These are phyloP conservation scores for Penicillium subrubescens DNA, from an alignment of 495 filamentous ascomycete species.

Conservation along the genomic window DNA sequence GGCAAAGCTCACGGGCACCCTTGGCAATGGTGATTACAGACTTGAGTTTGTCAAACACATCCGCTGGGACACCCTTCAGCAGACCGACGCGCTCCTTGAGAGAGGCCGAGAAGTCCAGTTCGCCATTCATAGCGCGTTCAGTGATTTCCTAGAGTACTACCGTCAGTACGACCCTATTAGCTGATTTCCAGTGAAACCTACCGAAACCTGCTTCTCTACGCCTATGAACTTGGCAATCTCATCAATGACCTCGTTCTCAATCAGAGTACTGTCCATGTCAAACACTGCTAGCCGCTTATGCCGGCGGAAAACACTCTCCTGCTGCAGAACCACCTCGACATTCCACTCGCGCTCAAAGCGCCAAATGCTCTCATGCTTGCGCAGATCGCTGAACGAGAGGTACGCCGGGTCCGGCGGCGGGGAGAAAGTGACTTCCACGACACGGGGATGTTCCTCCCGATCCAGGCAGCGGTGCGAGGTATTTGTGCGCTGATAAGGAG, in stretches of 20 bases:
- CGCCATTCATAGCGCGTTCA: conserved; percentile 90
- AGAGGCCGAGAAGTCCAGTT: conserved; percentile 87
- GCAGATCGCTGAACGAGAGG: conserved; percentile 66
- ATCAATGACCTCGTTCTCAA: conserved; percentile 95
- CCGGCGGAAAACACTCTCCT: conserved; percentile 69
- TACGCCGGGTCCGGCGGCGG: conserved; percentile 68
- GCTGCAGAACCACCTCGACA: conserved; percentile 75
- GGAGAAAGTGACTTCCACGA: conserved; percentile 71
- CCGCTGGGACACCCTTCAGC: conserved; percentile 74
- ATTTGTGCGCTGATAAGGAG: conserved; percentile 58
- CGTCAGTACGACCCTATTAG: conserved; percentile 11
- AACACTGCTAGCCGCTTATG: conserved; percentile 86
- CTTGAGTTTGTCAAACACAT: conserved; percentile 78
- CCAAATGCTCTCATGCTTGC: conserved; percentile 79
- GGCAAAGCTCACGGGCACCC: conserved; percentile 74
- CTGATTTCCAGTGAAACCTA: conserved; percentile 28
- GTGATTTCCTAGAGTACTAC: conserved; percentile 66
- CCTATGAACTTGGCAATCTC: conserved; percentile 83
- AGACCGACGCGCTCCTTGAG: conserved; percentile 77
- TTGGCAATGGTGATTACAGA: conserved; percentile 74
- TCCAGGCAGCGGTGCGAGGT: conserved; percentile 75
- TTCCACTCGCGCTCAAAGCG: conserved; percentile 86
- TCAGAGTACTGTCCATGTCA: conserved; percentile 97
- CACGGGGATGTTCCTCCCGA: conserved; percentile 57
- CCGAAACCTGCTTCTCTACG: conserved; percentile 66